Conservation (phyloP, 495 filamentous ascomycete genomes). For the Collariella sp. region DNA sequence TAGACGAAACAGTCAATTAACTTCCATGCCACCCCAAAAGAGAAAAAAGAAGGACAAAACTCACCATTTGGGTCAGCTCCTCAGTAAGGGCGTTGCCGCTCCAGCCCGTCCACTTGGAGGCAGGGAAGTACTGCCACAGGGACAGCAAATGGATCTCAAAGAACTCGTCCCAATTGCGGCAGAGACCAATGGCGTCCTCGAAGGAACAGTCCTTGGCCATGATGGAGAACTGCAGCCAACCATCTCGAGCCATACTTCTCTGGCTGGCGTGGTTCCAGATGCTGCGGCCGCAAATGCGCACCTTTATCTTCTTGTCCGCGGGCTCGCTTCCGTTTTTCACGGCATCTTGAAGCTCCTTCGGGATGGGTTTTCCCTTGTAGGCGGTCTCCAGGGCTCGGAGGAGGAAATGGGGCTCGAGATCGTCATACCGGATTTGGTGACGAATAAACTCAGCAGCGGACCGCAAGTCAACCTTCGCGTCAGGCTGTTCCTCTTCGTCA, state of each 20-base stretch:
- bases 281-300: constrained; percentile 42
- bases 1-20: neutral
- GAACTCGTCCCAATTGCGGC: constrained; percentile 49
- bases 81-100: constrained; percentile 30
- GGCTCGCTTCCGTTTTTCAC: neutral
- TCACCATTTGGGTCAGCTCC: constrained; percentile 35
- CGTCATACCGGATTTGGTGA: constrained; percentile 9
- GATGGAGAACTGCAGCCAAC: constrained; percentile 49
- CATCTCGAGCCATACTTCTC: constrained; percentile 39
- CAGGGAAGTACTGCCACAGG: constrained; percentile 43
- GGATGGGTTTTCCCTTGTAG: too few relatives aligned
- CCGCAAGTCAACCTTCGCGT: constrained; percentile 7
- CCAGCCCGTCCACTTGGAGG: constrained; percentile 38
- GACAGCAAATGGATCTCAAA: constrained; percentile 25
- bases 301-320: constrained; percentile 32
- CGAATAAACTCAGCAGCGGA: constrained; percentile 11
- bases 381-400: neutral
- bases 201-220: constrained; percentile 44
- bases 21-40: too few relatives aligned
- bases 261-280: constrained; percentile 51
- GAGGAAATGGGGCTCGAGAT: constrained; percentile 12
- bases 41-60: neutral
- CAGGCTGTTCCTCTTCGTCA: constrained; percentile 15
- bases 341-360: neutral
- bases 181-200: constrained; percentile 40